Conservation (phyloP, 352 stramenopile species). For the Phytopythium sindhum region DNA sequence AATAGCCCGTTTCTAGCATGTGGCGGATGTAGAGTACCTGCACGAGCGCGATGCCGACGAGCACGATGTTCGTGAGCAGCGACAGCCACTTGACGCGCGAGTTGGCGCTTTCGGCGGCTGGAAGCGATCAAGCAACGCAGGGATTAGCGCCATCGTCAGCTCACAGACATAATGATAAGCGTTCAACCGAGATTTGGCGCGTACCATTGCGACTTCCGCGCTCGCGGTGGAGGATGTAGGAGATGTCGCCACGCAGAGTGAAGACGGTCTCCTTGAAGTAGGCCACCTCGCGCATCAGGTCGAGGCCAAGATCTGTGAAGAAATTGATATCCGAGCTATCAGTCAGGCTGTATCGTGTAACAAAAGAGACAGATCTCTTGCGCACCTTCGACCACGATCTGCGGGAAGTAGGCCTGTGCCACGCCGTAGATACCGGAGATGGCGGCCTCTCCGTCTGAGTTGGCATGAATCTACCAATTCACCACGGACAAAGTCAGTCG, state of each 20-base stretch:
- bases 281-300: constrained; percentile 79
- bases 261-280: constrained; percentile 82
- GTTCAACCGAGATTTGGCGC: neutral
- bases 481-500: neutral
- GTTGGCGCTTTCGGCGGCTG: constrained; percentile 75
- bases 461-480: constrained; percentile 34
- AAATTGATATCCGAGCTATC: neutral
- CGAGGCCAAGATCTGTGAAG: constrained; percentile 57
- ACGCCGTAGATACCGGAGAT: constrained; percentile 60
- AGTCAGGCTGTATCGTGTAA: neutral
- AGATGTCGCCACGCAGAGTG: constrained; percentile 70
- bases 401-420: constrained; percentile 64
- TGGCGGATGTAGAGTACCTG: constrained; percentile 83
- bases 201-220: constrained; percentile 67
- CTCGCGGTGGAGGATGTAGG: constrained; percentile 78
- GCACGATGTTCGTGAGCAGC: constrained; percentile 72
- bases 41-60: constrained; percentile 71
- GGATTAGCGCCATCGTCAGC: constrained; percentile 3
- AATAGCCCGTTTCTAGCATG: constrained; percentile 78
- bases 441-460: constrained; percentile 46
- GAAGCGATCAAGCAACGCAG: constrained; percentile 10
- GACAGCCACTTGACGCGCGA: constrained; percentile 83
- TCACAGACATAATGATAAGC: neutral
- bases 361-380: neutral
- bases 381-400: constrained; percentile 73